These are phyloP conservation scores for Myxozyma neotropica DNA, from an alignment of 805 yeast species.

Conservation along the genomic window DNA sequence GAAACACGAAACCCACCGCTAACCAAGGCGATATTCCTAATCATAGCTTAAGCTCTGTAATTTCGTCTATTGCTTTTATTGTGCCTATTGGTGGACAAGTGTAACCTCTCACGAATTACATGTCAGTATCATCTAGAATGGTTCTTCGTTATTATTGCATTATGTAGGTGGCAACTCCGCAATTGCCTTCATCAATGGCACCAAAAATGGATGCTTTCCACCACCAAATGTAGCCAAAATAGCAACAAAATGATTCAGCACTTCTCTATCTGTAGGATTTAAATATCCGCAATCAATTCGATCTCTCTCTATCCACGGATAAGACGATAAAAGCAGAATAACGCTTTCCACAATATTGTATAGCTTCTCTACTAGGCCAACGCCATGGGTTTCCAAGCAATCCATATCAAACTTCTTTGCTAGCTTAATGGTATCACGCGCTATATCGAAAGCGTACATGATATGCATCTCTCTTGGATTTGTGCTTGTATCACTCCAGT, in stretches of 20 bases:
- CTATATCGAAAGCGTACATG: constrained; percentile 10
- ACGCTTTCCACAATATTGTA: constrained; percentile 16
- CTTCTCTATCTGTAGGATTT: constrained; percentile 3
- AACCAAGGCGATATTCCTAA: too few species aligned
- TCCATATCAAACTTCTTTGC: constrained; percentile 2
- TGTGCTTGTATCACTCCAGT: neutral
- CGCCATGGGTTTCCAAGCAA: constrained; percentile 20
- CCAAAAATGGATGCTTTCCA: constrained; percentile 16
- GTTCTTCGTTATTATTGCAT: too few species aligned
- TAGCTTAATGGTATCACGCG: constrained; percentile 9
- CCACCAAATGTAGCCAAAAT: constrained; percentile 19
- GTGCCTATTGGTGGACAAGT: too few species aligned
- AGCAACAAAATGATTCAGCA: constrained; percentile 9
- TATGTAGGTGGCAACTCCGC: neutral
- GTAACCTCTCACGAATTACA: too few species aligned
- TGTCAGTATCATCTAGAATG: too few species aligned
- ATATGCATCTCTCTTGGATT: constrained; percentile 1
- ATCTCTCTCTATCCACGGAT: neutral
- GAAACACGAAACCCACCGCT: too few species aligned
- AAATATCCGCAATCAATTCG: neutral
- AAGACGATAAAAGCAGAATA: neutral
- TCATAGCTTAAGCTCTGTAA: too few species aligned
- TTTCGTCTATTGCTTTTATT: too few species aligned
- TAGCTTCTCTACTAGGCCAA: constrained; percentile 18
- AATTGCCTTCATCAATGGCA: constrained; percentile 14